Base-by-base conservation (phyloP, 495 filamentous ascomycete species). In the Trichoderma virens region DNA sequence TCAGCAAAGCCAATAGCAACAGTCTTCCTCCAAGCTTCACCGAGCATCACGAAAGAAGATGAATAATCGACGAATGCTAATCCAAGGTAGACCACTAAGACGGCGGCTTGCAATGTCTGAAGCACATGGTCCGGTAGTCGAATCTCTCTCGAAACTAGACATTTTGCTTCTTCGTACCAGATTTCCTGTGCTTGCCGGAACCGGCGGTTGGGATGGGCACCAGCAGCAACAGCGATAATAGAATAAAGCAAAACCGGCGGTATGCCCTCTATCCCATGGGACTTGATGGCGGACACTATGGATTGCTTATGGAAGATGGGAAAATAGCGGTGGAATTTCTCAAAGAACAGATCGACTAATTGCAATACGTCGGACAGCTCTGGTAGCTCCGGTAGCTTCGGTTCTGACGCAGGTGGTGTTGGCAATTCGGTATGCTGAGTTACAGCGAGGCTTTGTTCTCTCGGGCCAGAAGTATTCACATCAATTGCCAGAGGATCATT, bases 141-240 rank as follows among this genome's bases (percentile, higher is more conserved):
- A 14, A 56, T 31, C 23, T 56, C 51, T 56, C 30, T 56, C 0
- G 51, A 56, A 2, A 56, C 25, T 2, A 16, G 51, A 25, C 25
- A 28, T 25, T 56, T 56, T 56, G 51, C 51, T n/a, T 56, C 25
- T 30, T 56, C 51, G 51, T 56, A 56, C 51, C 59, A 61, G 31
- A 13, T 18, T 38, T 9, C 5, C 35, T 61, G 59, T 16, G 31
- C 35, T 38, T 61, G 13, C 38, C 31, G 31, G 5, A 34, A 20
- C 59, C 11, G 59, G 5, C 2, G 20, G n/a, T 61, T 25, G 30
- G 59, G 59, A 14, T 61, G 59, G 20, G 6, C 35, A 8, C 27
- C 25, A 28, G 51, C 11, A 28, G 51, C 23, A 14, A 56, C 23
- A 5, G 51, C 51, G 23, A 56, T 56, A 25, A 56, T 56, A 9